phyloP scores from a whole-genome alignment of 2,329 filamentous ascomycete genomes.

The Apiospora marii region DNA sequence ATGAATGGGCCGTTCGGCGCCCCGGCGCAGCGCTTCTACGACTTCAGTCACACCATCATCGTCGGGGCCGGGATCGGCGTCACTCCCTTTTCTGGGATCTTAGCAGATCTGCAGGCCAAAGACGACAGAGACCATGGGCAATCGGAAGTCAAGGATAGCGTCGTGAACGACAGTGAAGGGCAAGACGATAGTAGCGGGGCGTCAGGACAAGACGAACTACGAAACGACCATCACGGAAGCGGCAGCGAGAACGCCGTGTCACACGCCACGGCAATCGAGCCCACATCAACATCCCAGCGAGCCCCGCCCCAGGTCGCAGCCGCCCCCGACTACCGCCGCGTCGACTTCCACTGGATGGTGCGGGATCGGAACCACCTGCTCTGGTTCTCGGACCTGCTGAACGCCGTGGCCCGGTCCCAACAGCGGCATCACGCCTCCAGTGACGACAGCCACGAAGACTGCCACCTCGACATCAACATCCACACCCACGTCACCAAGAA shows the following conservation, averaged over 20 bases:
- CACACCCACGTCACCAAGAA: conserved; percentile 65
- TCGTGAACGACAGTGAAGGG: background rate
- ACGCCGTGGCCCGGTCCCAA: conserved; percentile 52
- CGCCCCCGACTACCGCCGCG: conserved; percentile 51
- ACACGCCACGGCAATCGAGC: background rate
- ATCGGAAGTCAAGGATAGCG: background rate
- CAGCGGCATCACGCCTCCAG: conserved; percentile 41
- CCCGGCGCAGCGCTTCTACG: conserved; percentile 65
- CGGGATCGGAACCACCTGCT: conserved; percentile 63
- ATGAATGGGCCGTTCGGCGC: conserved; percentile 66
- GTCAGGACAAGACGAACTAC: background rate
- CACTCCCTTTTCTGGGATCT: conserved; percentile 64
- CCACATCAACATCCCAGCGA: background rate
- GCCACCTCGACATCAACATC: conserved; percentile 60
- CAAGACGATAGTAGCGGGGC: background rate
- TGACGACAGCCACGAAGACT: background rate
- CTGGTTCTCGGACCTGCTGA: conserved; percentile 66
- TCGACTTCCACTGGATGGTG: conserved; percentile 69
- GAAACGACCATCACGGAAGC: background rate
- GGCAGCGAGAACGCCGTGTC: background rate
- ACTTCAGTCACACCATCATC: conserved; percentile 63
- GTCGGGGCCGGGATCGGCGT: conserved; percentile 65
- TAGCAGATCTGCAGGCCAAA: conserved; percentile 59
- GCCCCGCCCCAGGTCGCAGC: background rate
- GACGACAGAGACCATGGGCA: conserved; percentile 38